Evolutionary conservation across 2,329 filamentous ascomycete genomes (phyloP).

Genomic region (Aureobasidium sp.): DNA sequence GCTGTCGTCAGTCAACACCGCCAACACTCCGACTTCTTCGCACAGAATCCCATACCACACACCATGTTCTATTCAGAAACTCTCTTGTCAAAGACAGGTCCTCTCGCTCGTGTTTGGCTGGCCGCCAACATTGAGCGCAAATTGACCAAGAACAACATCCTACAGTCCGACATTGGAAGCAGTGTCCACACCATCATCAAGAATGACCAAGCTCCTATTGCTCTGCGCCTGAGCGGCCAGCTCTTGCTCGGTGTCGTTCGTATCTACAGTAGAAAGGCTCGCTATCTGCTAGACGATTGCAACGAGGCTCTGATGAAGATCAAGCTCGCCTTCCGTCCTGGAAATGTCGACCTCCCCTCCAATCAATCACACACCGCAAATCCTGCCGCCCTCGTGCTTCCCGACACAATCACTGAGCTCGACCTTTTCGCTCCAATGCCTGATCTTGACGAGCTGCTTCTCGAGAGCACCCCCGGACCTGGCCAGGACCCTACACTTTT

Average conservation of each 20-base stretch:
- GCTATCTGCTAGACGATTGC: conserved; percentile 93
- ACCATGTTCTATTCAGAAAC: conserved; percentile 97
- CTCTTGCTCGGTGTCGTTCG: conserved; percentile 89
- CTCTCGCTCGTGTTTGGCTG: conserved; percentile 94
- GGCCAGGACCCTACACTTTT: conserved; percentile 38
- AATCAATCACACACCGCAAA: conserved; percentile 66
- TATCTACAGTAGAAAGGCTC: conserved; percentile 95
- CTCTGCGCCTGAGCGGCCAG: conserved; percentile 86
- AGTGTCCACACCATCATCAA: conserved; percentile 94
- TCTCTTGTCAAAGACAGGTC: conserved; percentile 91
- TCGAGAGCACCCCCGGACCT: conserved; percentile 25
- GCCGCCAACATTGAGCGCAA: conserved; percentile 98
- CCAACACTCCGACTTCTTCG: not conserved
- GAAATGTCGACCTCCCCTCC: conserved; percentile 90
- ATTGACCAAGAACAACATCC: conserved; percentile 90
- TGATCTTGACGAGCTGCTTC: conserved; percentile 74
- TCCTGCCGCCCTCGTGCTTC: conserved; percentile 78
- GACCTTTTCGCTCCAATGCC: conserved; percentile 73
- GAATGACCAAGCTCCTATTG: conserved; percentile 88
- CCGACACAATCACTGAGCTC: conserved; percentile 86
- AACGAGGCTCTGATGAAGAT: conserved; percentile 97
- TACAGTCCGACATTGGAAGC: conserved; percentile 90
- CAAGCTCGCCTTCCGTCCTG: conserved; percentile 95
- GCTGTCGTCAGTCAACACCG: conserved; percentile 13
- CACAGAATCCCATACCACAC: conserved; percentile 5